phyloP scores from a whole-genome alignment of 1,139 yeast genomes.

The Blastobotrys arbuscula region DNA sequence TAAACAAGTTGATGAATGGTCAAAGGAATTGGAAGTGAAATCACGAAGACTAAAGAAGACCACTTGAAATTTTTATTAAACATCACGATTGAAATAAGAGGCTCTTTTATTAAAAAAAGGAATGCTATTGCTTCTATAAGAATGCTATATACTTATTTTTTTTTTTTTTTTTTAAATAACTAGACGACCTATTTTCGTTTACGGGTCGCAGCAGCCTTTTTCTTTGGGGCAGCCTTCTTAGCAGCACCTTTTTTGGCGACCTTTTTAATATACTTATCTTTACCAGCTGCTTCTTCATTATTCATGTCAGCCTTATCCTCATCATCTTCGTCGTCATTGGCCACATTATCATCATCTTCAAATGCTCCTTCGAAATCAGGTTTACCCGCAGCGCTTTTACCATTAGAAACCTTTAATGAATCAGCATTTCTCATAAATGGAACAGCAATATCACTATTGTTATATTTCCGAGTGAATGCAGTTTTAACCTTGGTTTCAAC shows the following conservation, averaged over 20 bases:
- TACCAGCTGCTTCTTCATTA: slow-evolving; percentile 41
- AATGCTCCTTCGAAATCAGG: slow-evolving; percentile 56
- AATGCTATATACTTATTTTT: too few species aligned
- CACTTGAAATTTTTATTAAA: not conserved
- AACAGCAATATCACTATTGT: slow-evolving; percentile 70
- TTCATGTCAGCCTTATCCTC: slow-evolving; percentile 49
- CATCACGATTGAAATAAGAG: not conserved
- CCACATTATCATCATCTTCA: slow-evolving; percentile 50
- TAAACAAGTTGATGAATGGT: slow-evolving; percentile 56
- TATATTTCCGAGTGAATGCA: slow-evolving; percentile 81
- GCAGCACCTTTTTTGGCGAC: slow-evolving; percentile 7
- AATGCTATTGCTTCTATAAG: not conserved
- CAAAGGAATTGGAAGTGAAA: slow-evolving; percentile 47
- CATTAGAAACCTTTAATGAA: slow-evolving; percentile 28
- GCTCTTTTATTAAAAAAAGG: not conserved
- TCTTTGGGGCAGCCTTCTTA: slow-evolving; percentile 14
- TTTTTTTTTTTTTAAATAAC: not conserved
- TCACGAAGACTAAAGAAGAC: slow-evolving; percentile 24
- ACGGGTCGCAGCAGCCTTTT: not conserved
- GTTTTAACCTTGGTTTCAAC: slow-evolving; percentile 73
- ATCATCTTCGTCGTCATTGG: slow-evolving; percentile 31
- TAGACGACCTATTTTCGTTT: not conserved
- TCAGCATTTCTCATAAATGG: slow-evolving; percentile 71
- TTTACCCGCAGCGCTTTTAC: slow-evolving; percentile 31
- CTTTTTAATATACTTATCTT: slow-evolving; percentile 53